Conservation (phyloP, 208 protist species). For the Trypanosoma mega region DNA sequence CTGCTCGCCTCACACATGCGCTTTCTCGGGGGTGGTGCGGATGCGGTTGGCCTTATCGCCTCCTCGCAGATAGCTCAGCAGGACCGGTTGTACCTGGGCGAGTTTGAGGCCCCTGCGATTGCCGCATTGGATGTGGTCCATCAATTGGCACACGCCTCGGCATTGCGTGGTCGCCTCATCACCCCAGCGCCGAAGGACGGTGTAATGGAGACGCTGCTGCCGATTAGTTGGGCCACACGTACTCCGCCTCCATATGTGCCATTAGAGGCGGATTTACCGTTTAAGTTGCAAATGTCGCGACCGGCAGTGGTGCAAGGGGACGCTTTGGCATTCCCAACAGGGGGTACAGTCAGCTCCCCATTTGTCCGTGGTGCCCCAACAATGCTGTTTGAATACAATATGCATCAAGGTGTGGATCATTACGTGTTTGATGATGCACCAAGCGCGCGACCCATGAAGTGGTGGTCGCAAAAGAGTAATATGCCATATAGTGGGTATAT, state of each 20-base stretch:
- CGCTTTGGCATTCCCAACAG: conserved; percentile 41
- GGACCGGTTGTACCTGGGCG: conserved; percentile 70
- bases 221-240: conserved; percentile 78
- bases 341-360: conserved; percentile 72
- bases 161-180: conserved; percentile 60
- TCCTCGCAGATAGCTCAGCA: conserved; percentile 84
- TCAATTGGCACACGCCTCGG: conserved; percentile 69
- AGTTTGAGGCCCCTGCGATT: conserved; percentile 84
- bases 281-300: conserved; percentile 73
- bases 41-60: conserved; percentile 69
- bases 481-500: conserved; percentile 87
- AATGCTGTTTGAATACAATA: conserved; percentile 65
- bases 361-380: conserved; percentile 70
- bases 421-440: conserved; percentile 87
- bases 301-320: conserved; percentile 52
- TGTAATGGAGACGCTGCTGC: conserved; percentile 61
- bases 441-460: conserved; percentile 77
- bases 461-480: conserved; percentile 90
- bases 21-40: conserved; percentile 48
- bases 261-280: conserved; percentile 80
- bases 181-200: conserved; percentile 31
- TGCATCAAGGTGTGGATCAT: conserved; percentile 84
- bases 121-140: conserved; percentile 79
- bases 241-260: conserved; percentile 84
- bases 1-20: conserved; percentile 68